A percentile compares a stretch with the other conserved stretches of the same genome.
phyloP scores from a whole-genome alignment of 2,329 filamentous ascomycete genomes.

The Stagonosporopsis cucurbitacearum region DNA sequence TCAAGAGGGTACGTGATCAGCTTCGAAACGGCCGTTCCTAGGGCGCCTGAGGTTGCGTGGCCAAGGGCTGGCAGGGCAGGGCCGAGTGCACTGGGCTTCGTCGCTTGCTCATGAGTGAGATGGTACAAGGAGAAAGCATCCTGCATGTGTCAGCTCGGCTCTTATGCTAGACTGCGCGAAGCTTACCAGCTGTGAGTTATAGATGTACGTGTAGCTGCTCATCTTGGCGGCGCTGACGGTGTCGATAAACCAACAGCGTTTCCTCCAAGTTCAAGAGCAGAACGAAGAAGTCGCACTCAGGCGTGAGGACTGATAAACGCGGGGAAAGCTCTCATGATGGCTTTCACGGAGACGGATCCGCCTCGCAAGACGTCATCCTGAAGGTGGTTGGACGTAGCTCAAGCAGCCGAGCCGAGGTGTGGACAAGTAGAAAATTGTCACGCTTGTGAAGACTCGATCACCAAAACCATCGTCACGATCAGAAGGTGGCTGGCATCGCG shows the following conservation, averaged over 20 bases:
- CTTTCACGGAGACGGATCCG: constrained; percentile 31
- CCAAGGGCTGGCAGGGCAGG: constrained; percentile 74
- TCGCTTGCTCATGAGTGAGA: constrained; percentile 46
- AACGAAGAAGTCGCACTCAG: not conserved
- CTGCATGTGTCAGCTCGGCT: constrained; percentile 29
- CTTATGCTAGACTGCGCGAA: not conserved
- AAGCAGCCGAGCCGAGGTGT: constrained; percentile 28
- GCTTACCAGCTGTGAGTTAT: constrained; percentile 55
- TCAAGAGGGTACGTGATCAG: constrained; percentile 81
- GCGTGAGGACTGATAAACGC: constrained; percentile 19
- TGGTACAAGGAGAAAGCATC: constrained; percentile 54
- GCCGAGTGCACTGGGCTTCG: constrained; percentile 38
- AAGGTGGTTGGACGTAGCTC: constrained; percentile 5
- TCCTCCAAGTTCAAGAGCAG: not conserved
- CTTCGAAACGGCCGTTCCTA: constrained; percentile 80
- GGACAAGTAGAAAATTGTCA: constrained; percentile 9
- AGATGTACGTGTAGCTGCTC: constrained; percentile 41
- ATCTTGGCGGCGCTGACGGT: constrained; percentile 24
- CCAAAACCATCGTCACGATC: constrained; percentile 2
- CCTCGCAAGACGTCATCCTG: constrained; percentile 30
- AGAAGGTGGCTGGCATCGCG: not conserved
- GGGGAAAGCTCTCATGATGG: constrained; percentile 32
- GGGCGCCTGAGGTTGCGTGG: constrained; percentile 80
- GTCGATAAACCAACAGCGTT: constrained; percentile 11
- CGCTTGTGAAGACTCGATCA: constrained; percentile 24